These are phyloP conservation scores for Ustilago vetiveriae DNA, from an alignment of 1,284 basidiomycete genomes.

Conservation along the genomic window DNA sequence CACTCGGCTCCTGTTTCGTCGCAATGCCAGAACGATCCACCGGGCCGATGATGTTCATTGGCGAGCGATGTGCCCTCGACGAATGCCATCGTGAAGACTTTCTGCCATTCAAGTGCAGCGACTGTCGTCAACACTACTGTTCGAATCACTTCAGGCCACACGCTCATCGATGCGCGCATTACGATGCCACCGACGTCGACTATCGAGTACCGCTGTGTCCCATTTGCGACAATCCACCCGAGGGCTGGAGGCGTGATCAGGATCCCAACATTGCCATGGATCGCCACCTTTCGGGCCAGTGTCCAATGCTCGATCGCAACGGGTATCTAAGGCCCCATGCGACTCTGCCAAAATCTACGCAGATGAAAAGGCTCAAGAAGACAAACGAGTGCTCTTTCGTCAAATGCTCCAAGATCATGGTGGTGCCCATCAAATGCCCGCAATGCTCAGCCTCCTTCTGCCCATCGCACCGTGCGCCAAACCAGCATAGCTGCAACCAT, in stretches of 20 bases:
- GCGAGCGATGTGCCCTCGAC: conserved; percentile 50
- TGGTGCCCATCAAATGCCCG: conserved; percentile 56
- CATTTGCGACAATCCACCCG: conserved; percentile 55
- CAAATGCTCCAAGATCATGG: conserved; percentile 60
- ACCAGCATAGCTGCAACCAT: conserved; percentile 49
- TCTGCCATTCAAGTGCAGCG: conserved; percentile 58
- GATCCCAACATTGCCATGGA: conserved; percentile 63
- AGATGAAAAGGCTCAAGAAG: conserved; percentile 45
- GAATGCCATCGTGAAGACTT: conserved; percentile 61
- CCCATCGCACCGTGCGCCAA: conserved; percentile 56
- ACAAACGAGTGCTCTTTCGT: conserved; percentile 49
- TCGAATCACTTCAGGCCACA: conserved; percentile 49
- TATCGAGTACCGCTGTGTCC: conserved; percentile 59
- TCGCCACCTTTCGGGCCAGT: conserved; percentile 50
- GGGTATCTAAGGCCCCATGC: conserved; percentile 22
- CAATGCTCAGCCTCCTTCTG: conserved; percentile 50
- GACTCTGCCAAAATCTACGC: conserved; percentile 2
- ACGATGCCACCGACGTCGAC: conserved; percentile 24
- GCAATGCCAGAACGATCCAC: conserved; percentile 46
- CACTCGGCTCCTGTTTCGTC: background rate
- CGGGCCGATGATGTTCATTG: conserved; percentile 61
- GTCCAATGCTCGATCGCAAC: conserved; percentile 45
- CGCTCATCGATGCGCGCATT: conserved; percentile 36
- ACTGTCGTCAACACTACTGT: conserved; percentile 55
- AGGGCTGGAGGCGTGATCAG: conserved; percentile 55